Conservation (phyloP, 345 rosid species). For the Triadica sebifera region DNA sequence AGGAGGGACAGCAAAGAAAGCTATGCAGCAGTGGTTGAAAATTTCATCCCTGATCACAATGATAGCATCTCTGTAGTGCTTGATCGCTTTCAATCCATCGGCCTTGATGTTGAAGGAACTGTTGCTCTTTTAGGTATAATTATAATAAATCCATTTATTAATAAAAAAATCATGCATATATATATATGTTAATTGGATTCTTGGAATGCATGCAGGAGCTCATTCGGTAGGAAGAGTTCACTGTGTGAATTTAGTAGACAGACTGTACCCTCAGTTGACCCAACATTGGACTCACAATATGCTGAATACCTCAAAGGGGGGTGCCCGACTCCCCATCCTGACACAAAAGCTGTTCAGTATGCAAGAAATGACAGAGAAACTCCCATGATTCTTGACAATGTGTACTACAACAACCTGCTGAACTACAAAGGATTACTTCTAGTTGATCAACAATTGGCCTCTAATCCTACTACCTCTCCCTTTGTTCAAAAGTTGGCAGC, state of each 20-base stretch:
- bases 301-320: conserved; percentile 62
- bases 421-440: conserved; percentile 61
- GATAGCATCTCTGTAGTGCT: conserved; percentile 58
- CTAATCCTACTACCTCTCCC: conserved; percentile 59
- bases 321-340: conserved; percentile 59
- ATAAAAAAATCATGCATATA: no score
- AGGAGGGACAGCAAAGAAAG: conserved; percentile 65
- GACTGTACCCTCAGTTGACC: conserved; percentile 74
- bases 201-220: conserved; percentile 52
- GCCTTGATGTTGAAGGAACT: conserved; percentile 61
- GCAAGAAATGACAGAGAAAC: conserved; percentile 73
- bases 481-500: conserved; percentile 68
- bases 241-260: conserved; percentile 62
- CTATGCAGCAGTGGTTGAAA: conserved; percentile 40
- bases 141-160: conserved; percentile 9
- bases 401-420: conserved; percentile 61
- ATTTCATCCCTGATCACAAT: conserved; percentile 62
- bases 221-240: conserved; percentile 90
- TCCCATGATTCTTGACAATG: conserved; percentile 77
- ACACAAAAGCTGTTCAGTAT: conserved; percentile 53
- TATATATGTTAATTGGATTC: no score
- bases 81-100: conserved; percentile 54
- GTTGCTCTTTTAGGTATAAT: conserved; percentile 80
- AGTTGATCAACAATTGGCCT: conserved; percentile 60
- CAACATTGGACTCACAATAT: conserved; percentile 55